A percentile compares a stretch with the other conserved stretches of the same genome.
These are phyloP conservation scores for Aspergillus heteromorphus DNA, from an alignment of 495 filamentous ascomycete species.

Conservation along the genomic window DNA sequence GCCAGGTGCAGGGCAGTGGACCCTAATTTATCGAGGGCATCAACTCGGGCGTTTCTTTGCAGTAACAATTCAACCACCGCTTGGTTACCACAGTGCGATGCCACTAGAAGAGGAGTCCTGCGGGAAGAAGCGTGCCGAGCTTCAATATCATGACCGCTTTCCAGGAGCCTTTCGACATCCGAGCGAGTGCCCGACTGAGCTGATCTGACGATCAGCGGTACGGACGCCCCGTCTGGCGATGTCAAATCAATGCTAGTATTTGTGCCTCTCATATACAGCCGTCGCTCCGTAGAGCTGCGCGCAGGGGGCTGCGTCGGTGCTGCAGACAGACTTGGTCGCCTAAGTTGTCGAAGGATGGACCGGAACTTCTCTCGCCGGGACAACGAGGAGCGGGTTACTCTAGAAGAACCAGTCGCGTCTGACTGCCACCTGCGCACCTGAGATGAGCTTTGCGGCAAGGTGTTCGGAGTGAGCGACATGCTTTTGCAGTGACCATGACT, in stretches of 20 bases:
- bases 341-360: conserved; percentile 21
- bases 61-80: conserved; percentile 38
- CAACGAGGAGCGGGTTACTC: conserved; percentile 7
- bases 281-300: conserved; percentile 10
- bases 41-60: conserved; percentile 29
- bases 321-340: conserved; percentile 14
- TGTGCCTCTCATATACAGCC: conserved; percentile 20
- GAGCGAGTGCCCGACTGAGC: conserved; percentile 35
- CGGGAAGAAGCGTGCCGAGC: conserved; percentile 29
- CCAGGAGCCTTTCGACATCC: conserved; percentile 38
- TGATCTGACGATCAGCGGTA: conserved; percentile 36
- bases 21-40: conserved; percentile 27
- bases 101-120: conserved; percentile 40
- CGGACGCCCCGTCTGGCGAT: conserved; percentile 24
- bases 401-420: conserved; percentile 17
- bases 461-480: conserved; percentile 13
- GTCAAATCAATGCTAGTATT: conserved; percentile 39
- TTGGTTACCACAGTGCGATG: conserved; percentile 43
- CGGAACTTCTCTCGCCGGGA: conserved; percentile 21
- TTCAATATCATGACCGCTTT: conserved; percentile 34
- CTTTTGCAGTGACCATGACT: conserved; percentile 22
- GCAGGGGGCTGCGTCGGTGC: conserved; percentile 1
- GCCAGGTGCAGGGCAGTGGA: conserved; percentile 42
- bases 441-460: conserved; percentile 3
- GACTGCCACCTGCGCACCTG: conserved; percentile 21